phyloP scores from a whole-genome alignment of 805 yeast species.

The Nakazawaea populi region DNA sequence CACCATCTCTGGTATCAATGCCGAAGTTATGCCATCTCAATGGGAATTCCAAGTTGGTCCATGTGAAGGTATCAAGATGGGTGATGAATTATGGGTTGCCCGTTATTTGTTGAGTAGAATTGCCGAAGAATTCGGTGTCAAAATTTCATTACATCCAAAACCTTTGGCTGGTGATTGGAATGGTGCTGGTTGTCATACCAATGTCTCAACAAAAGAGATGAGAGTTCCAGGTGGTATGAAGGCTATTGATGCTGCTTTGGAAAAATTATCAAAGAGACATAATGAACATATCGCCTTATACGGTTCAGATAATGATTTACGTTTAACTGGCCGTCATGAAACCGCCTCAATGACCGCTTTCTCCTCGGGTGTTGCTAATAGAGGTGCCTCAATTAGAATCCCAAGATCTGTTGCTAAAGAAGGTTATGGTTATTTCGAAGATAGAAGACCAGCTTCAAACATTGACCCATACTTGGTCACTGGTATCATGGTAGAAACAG shows the following conservation, averaged over 20 bases:
- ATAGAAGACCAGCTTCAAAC: conserved; percentile 99
- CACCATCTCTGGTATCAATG: conserved; percentile 91
- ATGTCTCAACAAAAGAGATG: conserved; percentile 90
- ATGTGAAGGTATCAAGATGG: conserved; percentile 92
- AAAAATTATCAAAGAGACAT: conserved; percentile 93
- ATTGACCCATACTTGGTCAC: conserved; percentile 98
- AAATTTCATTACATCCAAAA: conserved; percentile 98
- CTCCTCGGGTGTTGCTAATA: conserved; percentile 98
- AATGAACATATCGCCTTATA: conserved; percentile 91
- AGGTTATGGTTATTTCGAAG: conserved; percentile 98
- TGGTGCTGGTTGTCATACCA: conserved; percentile 99
- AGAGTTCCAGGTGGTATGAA: conserved; percentile 96
- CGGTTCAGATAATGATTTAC: conserved; percentile 91
- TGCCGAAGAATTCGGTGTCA: conserved; percentile 98
- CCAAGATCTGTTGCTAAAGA: conserved; percentile 98
- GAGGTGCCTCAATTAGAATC: conserved; percentile 98
- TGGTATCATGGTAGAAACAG: conserved; percentile 96
- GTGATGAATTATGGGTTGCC: conserved; percentile 95
- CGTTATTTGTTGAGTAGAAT: conserved; percentile 90
- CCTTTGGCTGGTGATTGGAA: conserved; percentile 99
- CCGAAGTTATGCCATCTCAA: conserved; percentile 99
- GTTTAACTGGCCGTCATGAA: conserved; percentile 98
- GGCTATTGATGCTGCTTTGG: conserved; percentile 85
- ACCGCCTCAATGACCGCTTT: conserved; percentile 90
- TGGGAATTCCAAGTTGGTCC: conserved; percentile 99